Base-by-base conservation (phyloP, 441 rosid genomes). In the Adansonia grandidieri region DNA sequence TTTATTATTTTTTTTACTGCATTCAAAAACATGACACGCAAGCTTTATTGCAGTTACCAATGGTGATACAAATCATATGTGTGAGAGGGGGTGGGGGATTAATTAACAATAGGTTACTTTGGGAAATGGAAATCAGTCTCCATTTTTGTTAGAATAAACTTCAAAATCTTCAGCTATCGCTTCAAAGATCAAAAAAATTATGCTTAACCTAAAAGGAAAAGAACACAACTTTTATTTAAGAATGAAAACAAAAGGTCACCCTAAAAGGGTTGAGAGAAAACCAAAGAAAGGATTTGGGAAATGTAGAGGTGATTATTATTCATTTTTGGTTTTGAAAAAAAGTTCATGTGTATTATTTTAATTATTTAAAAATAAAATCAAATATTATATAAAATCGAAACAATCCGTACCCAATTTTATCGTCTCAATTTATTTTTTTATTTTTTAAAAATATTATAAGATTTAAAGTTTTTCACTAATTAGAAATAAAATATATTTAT, bases 191-290 rank as follows among this genome's bases (percentile, higher is more conserved):
- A 62, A 47, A 47, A 19, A 20, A 40, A 69, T 20, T 15, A 17
- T 66, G 71, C 53, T 66, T 66, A 17, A 66, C 44, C n/a, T 44
- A 28, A 51, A 71, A 71, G 74, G 61, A 9, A 71, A 71, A n/a
- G 11, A 47, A 48, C 40, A 51, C 74, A 50, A 50, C 45, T 51
- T 68, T 72, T 9, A 28, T 65, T 42, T 37, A 72, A 72, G 75
- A 54, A 37, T 9, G 76, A 56, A 72, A 72, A 56, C 64, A 56
- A 72, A 54, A 37, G 28, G n/a, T 17, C 76, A 56, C 76, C 76
- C 22, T 68, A 15, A 64, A 37, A 2, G 28, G 56, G 22, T 4
- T 10, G 72, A 15, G 54, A 11, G 66, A 61, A 10, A 61, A 61
- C 40, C 5, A 24, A 61, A 9, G 2, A 61, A 20, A 20, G 6